These are phyloP conservation scores for Euphorbia peplus DNA, from an alignment of 345 rosid genomes.

Conservation along the genomic window DNA sequence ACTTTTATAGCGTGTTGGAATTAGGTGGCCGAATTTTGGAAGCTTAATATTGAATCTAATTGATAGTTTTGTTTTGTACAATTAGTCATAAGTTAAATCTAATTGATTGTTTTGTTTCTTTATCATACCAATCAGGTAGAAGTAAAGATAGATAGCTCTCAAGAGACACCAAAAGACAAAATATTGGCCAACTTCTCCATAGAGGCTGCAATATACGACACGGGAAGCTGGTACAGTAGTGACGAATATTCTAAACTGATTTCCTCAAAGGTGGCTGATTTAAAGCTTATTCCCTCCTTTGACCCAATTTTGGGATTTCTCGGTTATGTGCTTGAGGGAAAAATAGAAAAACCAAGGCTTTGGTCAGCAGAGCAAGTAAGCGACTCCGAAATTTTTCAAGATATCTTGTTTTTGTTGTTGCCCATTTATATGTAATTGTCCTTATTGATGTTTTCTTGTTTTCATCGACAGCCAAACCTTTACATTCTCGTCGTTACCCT, in stretches of 20 bases:
- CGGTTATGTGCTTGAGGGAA: slow-evolving; percentile 73
- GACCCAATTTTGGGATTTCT: slow-evolving; percentile 51
- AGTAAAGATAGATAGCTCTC: slow-evolving; percentile 69
- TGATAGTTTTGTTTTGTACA: background rate
- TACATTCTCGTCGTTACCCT: slow-evolving; percentile 75
- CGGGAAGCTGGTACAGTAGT: slow-evolving; percentile 52
- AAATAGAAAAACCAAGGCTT: slow-evolving; percentile 71
- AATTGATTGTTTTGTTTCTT: slow-evolving; percentile 4
- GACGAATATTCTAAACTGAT: slow-evolving; percentile 42
- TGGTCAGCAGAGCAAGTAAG: slow-evolving; percentile 97
- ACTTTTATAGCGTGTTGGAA: background rate
- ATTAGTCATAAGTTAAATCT: background rate
- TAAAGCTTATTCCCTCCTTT: slow-evolving; percentile 46
- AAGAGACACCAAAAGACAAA: slow-evolving; percentile 46
- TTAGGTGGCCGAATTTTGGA: background rate
- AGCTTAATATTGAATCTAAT: background rate
- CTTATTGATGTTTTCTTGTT: slow-evolving; percentile 5
- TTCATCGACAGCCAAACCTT: slow-evolving; percentile 72
- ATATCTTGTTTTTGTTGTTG: background rate
- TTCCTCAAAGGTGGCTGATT: slow-evolving; percentile 60
- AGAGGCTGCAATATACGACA: slow-evolving; percentile 78
- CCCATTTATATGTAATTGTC: background rate
- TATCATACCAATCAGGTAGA: slow-evolving; percentile 56
- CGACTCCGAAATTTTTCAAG: slow-evolving; percentile 14
- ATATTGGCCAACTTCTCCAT: slow-evolving; percentile 52